Evolutionary conservation across 257 asterid species (phyloP), one percentile per base, ranked within the genome.

Genomic region (Gardenia jasminoides): DNA sequence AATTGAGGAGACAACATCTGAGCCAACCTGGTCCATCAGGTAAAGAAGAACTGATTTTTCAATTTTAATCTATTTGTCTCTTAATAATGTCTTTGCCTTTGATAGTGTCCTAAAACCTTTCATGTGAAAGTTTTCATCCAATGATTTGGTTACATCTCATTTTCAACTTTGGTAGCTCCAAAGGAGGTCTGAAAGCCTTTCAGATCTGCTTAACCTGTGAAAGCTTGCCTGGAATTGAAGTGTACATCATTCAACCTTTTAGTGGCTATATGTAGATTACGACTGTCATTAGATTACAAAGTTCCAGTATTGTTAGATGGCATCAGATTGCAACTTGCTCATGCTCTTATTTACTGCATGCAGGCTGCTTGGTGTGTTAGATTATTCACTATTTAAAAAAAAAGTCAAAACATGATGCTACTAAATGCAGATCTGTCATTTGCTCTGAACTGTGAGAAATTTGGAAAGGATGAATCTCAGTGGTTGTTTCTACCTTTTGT

Each of bases 11-110:
- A 77, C 82, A 80, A 72, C 75, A 67, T 39, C 80, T 81, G 81
- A 84, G 80, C 44, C 85, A 87, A 62, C 97, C 96, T 76, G 93
- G 97, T 81, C 89, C 97, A 79, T 96, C 98, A 84, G 97, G 97
- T 92, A 93, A 44, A 7, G 10, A 58, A 43, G 47, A 20, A 52
- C 68, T 68, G 4, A 20, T 52, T 75, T 15, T 75, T 56, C 36
- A 26, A 2, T 26, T 28, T 30, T 62, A 7, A 10, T 11, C 41
- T 67, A 47, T 28, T 66, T 15, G 30, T 16, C 46, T 26, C 41
- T 36, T 70, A 9, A 75, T 67, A 33, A 73, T 73, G 67, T 74
- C 67, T 52, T 2, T 33, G 64, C 16, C 15, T 44, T 76, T 15
- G 10, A 44, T n/a, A 26, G 22, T 71, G 58, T 10, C 39, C 46